Percentiles rank a stretch among this genome's conserved stretches.
These are phyloP conservation scores for Heliophila coronopifolia DNA, from an alignment of 441 rosid genomes.

Conservation along the genomic window DNA sequence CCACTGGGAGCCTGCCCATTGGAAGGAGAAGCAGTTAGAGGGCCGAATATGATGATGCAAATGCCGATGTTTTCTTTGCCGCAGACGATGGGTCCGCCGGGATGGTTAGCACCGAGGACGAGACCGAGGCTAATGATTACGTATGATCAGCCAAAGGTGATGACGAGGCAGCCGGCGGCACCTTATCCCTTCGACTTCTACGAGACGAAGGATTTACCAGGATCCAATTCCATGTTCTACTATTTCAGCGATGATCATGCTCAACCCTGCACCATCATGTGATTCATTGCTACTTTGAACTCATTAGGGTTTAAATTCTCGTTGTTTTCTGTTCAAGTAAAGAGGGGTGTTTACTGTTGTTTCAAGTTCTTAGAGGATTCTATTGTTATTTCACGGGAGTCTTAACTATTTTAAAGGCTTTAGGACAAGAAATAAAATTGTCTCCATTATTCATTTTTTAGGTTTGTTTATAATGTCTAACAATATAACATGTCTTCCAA, in stretches of 20 bases:
- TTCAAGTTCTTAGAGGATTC: too few relatives aligned
- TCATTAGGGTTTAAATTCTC: too few relatives aligned
- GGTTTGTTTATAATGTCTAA: too few relatives aligned
- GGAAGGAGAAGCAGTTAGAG: neutral
- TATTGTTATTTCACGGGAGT: too few relatives aligned
- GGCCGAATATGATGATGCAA: slow-evolving; percentile 3
- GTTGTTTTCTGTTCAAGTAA: too few relatives aligned
- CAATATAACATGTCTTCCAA: too few relatives aligned
- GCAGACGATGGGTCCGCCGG: slow-evolving; percentile 6
- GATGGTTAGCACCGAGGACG: neutral
- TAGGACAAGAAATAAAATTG: too few relatives aligned
- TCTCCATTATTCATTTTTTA: too few relatives aligned
- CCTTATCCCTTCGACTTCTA: slow-evolving; percentile 22
- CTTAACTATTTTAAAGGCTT: too few relatives aligned
- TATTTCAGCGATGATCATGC: neutral
- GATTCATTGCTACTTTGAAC: too few relatives aligned
- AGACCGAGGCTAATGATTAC: slow-evolving; percentile 3
- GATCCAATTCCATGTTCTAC: neutral
- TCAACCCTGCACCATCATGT: slow-evolving; percentile 25
- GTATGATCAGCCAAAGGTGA: neutral
- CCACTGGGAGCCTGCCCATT: neutral
- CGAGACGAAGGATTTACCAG: neutral
- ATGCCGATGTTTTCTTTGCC: slow-evolving; percentile 15
- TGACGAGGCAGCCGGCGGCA: neutral
- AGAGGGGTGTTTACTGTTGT: too few relatives aligned